A percentile compares a stretch with the other conserved stretches of the same genome.
Evolutionary conservation across 345 rosid genomes (phyloP).

Genomic region (Microthlaspi erraticum): DNA sequence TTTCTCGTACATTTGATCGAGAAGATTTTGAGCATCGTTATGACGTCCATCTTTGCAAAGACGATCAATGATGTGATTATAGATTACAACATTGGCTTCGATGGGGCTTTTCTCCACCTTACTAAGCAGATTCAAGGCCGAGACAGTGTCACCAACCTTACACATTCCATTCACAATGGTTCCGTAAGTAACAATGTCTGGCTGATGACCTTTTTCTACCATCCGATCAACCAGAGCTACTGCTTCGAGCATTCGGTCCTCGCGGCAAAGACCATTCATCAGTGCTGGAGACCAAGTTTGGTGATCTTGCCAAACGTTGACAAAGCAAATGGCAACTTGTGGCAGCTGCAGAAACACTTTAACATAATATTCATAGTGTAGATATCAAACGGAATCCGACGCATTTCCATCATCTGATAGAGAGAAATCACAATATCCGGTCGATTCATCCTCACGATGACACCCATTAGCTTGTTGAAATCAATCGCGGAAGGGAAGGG

Average conservation of each 20-base stretch:
- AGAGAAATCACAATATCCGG: no score
- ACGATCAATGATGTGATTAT: background rate
- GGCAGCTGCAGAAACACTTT: constrained; percentile 9
- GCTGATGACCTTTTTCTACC: no score
- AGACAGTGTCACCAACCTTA: no score
- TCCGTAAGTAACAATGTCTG: no score
- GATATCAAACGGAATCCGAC: no score
- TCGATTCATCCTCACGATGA: background rate
- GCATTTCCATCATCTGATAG: no score
- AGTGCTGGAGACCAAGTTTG: background rate
- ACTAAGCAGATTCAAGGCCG: background rate
- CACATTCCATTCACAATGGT: no score
- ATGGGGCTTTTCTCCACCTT: constrained; percentile 1
- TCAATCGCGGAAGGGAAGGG: background rate
- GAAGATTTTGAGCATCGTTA: background rate
- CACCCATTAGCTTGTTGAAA: background rate
- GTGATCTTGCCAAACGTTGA: background rate
- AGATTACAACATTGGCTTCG: background rate
- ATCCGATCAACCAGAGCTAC: background rate
- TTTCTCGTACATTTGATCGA: background rate
- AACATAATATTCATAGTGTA: no score
- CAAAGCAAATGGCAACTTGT: background rate
- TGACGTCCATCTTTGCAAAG: constrained; percentile 1
- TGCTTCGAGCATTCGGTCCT: background rate
- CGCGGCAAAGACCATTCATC: background rate